These are phyloP conservation scores for Diplodia seriata DNA, from an alignment of 2,329 filamentous ascomycete genomes.

Conservation along the genomic window DNA sequence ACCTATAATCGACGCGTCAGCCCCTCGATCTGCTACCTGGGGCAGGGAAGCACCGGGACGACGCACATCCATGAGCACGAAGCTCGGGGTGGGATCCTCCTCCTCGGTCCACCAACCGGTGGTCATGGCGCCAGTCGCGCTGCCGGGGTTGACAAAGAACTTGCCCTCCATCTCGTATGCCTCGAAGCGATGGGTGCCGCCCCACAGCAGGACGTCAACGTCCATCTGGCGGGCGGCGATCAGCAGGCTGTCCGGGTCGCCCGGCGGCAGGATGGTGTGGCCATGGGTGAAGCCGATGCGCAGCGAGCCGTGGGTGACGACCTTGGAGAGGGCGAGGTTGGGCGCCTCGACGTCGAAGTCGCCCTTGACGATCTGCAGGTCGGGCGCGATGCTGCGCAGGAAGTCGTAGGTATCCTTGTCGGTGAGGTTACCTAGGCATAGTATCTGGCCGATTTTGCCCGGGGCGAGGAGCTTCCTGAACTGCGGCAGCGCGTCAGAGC, in stretches of 20 bases:
- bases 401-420: constrained; percentile 64
- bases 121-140: constrained; percentile 70
- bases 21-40: constrained; percentile 18
- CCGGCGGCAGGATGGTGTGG: constrained; percentile 73
- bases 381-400: constrained; percentile 62
- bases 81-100: constrained; percentile 81
- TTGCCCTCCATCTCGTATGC: constrained; percentile 75
- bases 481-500: constrained; percentile 37
- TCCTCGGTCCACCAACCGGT: constrained; percentile 64
- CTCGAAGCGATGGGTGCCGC: constrained; percentile 73
- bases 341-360: constrained; percentile 74
- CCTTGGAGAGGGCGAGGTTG: constrained; percentile 69
- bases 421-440: constrained; percentile 66
- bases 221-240: constrained; percentile 76
- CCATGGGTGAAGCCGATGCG: constrained; percentile 75
- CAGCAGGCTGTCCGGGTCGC: constrained; percentile 69
- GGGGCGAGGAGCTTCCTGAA: constrained; percentile 65
- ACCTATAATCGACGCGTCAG: constrained; percentile 62
- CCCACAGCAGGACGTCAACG: constrained; percentile 73
- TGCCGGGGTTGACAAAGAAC: constrained; percentile 74
- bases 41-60: constrained; percentile 53
- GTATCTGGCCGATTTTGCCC: constrained; percentile 64
- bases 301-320: constrained; percentile 72
- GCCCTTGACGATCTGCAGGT: constrained; percentile 73
- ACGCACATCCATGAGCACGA: constrained; percentile 97